These are phyloP conservation scores for Grigorovia transvaalensis DNA, from an alignment of 805 yeast genomes.

Conservation along the genomic window DNA sequence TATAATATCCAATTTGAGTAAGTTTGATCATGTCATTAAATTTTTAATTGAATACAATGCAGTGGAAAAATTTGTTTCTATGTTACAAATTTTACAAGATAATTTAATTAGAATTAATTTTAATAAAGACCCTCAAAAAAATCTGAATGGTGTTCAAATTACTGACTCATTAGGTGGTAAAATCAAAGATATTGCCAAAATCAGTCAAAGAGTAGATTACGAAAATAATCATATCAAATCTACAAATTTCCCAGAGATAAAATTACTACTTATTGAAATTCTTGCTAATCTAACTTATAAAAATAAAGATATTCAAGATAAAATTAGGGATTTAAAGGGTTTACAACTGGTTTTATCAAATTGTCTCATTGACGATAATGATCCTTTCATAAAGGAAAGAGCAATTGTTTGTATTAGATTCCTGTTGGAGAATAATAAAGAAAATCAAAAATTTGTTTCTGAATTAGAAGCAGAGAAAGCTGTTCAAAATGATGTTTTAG, in stretches of 20 bases:
- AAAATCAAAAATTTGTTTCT: conserved; percentile 70
- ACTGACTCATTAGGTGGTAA: conserved; percentile 17
- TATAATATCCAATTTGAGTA: conserved; percentile 24
- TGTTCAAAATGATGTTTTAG: conserved; percentile 47
- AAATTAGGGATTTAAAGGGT: conserved; percentile 54
- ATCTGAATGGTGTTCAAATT: conserved; percentile 14
- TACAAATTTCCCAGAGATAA: conserved; percentile 50
- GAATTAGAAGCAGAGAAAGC: conserved; percentile 64
- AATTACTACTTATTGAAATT: conserved; percentile 56
- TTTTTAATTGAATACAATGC: conserved; percentile 31
- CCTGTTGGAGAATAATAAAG: conserved; percentile 49
- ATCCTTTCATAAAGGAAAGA: conserved; percentile 80
- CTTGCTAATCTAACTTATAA: conserved; percentile 47
- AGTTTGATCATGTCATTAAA: conserved; percentile 29
- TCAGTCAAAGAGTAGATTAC: conserved; percentile 18
- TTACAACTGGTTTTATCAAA: conserved; percentile 63
- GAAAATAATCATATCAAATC: conserved; percentile 16
- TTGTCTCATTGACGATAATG: conserved; percentile 78
- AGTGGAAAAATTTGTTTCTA: conserved; percentile 23
- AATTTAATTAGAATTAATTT: conserved; percentile 27
- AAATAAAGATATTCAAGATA: conserved; percentile 52
- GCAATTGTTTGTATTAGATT: conserved; percentile 70
- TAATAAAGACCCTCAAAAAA: conserved; percentile 13
- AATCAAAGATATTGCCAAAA: conserved; percentile 24
- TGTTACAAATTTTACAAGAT: conserved; percentile 27